These are phyloP conservation scores for Exophiala phaeomuriformis DNA, from an alignment of 2,329 filamentous ascomycete genomes.

Conservation along the genomic window DNA sequence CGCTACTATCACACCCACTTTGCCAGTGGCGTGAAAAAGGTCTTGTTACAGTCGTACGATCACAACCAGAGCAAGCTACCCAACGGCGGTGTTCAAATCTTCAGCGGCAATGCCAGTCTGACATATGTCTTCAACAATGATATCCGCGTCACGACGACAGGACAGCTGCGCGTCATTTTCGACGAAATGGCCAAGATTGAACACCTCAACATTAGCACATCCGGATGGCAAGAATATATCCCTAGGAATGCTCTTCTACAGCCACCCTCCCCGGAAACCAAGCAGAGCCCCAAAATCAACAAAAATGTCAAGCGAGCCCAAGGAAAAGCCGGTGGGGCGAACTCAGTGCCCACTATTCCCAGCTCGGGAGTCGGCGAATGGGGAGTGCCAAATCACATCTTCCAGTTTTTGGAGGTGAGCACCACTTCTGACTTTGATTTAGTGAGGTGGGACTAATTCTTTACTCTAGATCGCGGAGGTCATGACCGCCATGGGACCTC, in stretches of 20 bases:
- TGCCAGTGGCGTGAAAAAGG: slow-evolving; percentile 72
- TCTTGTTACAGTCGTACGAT: slow-evolving; percentile 77
- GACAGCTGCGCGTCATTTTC: slow-evolving; percentile 70
- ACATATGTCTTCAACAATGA: slow-evolving; percentile 84
- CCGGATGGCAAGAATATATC: slow-evolving; percentile 73
- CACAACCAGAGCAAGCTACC: slow-evolving; percentile 51
- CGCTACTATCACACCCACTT: slow-evolving; percentile 89
- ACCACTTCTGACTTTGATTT: not conserved
- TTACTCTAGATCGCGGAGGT: slow-evolving; percentile 54
- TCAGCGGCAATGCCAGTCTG: slow-evolving; percentile 68
- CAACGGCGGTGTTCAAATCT: slow-evolving; percentile 63
- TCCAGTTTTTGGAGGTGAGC: slow-evolving; percentile 57
- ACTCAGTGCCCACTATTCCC: slow-evolving; percentile 37
- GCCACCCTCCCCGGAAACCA: slow-evolving; percentile 42
- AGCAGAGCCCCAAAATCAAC: slow-evolving; percentile 55
- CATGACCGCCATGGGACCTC: slow-evolving; percentile 55
- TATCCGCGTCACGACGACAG: slow-evolving; percentile 74
- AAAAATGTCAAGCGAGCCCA: slow-evolving; percentile 46
- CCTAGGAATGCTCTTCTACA: slow-evolving; percentile 54
- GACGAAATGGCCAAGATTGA: slow-evolving; percentile 74
- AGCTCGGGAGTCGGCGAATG: slow-evolving; percentile 38
- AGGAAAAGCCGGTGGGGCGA: slow-evolving; percentile 21
- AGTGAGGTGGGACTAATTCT: not conserved
- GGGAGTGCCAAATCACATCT: slow-evolving; percentile 51
- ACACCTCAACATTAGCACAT: slow-evolving; percentile 71